A percentile compares a stretch with the other conserved stretches of the same genome.
These are phyloP conservation scores for Colletotrichum sp. DNA, from an alignment of 2,329 filamentous ascomycete genomes.

Conservation along the genomic window DNA sequence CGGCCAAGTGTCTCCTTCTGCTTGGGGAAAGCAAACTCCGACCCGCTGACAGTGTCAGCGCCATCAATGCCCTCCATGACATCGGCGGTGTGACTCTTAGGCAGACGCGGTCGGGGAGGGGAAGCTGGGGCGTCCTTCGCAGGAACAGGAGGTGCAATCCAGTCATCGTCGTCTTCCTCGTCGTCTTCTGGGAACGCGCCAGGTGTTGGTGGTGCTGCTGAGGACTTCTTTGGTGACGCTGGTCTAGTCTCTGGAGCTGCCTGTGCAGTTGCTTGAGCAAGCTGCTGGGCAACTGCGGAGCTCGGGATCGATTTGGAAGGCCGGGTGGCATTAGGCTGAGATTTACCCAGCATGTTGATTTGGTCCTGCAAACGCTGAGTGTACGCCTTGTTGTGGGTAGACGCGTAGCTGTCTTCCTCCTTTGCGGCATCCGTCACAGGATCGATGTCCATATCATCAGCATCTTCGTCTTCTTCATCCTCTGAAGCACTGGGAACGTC, in stretches of 20 bases:
- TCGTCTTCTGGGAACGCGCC: slow-evolving; percentile 65
- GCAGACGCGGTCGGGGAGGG: slow-evolving; percentile 56
- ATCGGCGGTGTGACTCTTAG: slow-evolving; percentile 67
- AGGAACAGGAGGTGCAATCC: slow-evolving; percentile 59
- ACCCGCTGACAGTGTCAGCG: slow-evolving; percentile 52
- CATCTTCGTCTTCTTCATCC: slow-evolving; percentile 50
- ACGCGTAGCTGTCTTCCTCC: slow-evolving; percentile 50
- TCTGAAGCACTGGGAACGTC: slow-evolving; percentile 48
- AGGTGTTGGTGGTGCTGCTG: slow-evolving; percentile 46
- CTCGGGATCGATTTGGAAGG: slow-evolving; percentile 54
- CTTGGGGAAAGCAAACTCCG: slow-evolving; percentile 51
- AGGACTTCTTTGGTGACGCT: slow-evolving; percentile 37
- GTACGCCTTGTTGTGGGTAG: slow-evolving; percentile 81
- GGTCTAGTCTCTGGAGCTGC: slow-evolving; percentile 31
- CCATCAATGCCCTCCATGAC: slow-evolving; percentile 62
- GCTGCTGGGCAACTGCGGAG: slow-evolving; percentile 37
- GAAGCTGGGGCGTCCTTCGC: slow-evolving; percentile 37
- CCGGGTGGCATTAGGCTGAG: slow-evolving; percentile 52
- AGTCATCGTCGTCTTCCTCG: slow-evolving; percentile 59
- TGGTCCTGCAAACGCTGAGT: slow-evolving; percentile 92
- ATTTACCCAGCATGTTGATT: slow-evolving; percentile 76
- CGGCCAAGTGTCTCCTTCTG: slow-evolving; percentile 37
- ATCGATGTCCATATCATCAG: slow-evolving; percentile 60
- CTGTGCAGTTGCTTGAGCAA: slow-evolving; percentile 28
- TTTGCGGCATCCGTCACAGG: slow-evolving; percentile 53